Base-by-base conservation (phyloP, 1,139 yeast species). In the Candida sanyaensis region DNA sequence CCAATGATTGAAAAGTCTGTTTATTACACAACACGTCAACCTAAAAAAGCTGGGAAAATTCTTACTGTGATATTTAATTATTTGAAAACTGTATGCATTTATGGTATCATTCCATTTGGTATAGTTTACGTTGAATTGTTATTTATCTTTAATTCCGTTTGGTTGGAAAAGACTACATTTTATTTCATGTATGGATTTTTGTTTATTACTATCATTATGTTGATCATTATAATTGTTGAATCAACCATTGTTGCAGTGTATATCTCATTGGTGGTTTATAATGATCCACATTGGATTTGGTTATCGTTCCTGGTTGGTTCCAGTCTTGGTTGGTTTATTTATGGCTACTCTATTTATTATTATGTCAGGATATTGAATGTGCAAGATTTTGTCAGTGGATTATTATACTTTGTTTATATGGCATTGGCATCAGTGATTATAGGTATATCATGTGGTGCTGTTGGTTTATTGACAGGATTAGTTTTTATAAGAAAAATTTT, bases 281-380 rank as follows among this genome's bases (percentile, higher is more conserved):
- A 81, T 47, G 83, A 86, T 59, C 83, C 84, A 47, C 68, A 75
- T 52, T 90, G 97, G 96, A 89, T 88, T 62, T 90, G 97, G 96
- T 75, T 86, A 55, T 75, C 91, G 13, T 89, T 88, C 64, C 65
- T 82, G 52, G 82, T 84, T 36, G 91, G 96, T 3, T 77, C 89
- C 1, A 82, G 91, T 50, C 83, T 81, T 42, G 81, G 91, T 26
- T 76, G 86, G 76, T 89, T 86, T 68, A 77, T 90, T 52, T 81
- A 81, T 58, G 68, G 74, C 2, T 88, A 88, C 62, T 82, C 95
- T 7, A 60, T 86, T 23, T 87, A 86, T 60, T 88, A 89, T 63
- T 81, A 83, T 60, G 59, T 81, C 50, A 69, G 68, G 43, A 75
- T 78, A 55, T 70, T 86, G 61, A 77, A 80, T 50, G 77, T 85